Conservation (phyloP, 176 grass and related monocot species). For the Phyllostachys edulis region DNA sequence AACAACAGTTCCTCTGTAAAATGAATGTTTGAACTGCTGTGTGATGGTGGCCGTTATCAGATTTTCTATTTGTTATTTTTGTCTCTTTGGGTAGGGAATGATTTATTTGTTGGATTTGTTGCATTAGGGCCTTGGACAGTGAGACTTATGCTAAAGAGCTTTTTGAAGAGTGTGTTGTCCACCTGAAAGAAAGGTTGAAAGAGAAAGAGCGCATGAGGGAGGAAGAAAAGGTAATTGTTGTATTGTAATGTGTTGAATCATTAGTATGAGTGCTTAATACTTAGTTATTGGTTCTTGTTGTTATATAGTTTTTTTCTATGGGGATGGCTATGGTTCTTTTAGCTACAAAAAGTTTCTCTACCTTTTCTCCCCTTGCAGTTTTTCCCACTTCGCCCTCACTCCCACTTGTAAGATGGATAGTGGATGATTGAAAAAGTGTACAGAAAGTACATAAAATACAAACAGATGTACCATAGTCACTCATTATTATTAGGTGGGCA, state of each 20-base stretch:
- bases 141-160: constrained; percentile 55
- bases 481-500: not conserved
- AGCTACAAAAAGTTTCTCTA: not conserved
- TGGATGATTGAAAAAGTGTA: constrained; percentile 3
- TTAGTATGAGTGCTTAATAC: not conserved
- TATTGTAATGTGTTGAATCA: not conserved
- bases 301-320: not conserved
- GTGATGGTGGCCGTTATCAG: not conserved
- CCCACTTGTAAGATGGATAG: not conserved
- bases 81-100: not conserved
- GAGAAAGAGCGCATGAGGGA: constrained; percentile 88
- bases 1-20: not conserved
- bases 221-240: constrained; percentile 78
- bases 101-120: constrained; percentile 32
- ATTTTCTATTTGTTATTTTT: constrained; percentile 16
- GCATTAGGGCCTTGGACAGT: constrained; percentile 57
- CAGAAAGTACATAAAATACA: not conserved
- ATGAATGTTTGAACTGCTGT: not conserved
- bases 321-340: not conserved
- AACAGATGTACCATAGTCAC: not conserved
- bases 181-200: constrained; percentile 83
- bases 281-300: not conserved
- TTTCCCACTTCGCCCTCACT: not conserved
- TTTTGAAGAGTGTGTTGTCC: constrained; percentile 80
- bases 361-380: not conserved